Evolutionary conservation across 805 yeast genomes (phyloP), one percentile per base, ranked within the genome.

Genomic region (Kazachstania viticola): DNA sequence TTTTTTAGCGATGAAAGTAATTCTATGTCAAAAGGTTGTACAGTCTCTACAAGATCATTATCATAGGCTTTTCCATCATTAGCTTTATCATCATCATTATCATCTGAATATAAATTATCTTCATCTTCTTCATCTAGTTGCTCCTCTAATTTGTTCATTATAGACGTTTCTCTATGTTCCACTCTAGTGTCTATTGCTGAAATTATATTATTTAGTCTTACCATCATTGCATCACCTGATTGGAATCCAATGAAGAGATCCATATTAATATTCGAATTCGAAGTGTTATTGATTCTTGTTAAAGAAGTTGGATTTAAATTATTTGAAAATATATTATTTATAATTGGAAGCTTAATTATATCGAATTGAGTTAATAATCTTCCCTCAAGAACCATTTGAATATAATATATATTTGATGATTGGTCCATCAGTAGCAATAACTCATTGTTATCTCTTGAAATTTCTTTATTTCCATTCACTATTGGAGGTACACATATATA

Each of bases 161-260:
- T 65, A 32, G 69, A 73, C 13, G 69, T 73, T 21, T 68, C 75
- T 13, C 61, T 68, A 22, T 61, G 62, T 15, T 60, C 64, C 13
- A 52, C 55, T n/a, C 49, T 49, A 6, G 56, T 45, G 9, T 47
- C 54, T 16, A 44, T 40, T 5, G 53, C 49, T 5, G 49, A 45
- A 24, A 38, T 45, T 31, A 54, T 35, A 28, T 50, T 51, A 33
- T 45, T 56, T 42, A 45, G 36, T 43, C 54, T 53, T 13, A 61
- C 41, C 8, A 82, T 55, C 4, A 67, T 53, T 11, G 78, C 65
- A 46, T 79, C 73, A 11, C 80, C 75, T 13, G 76, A 71, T 21
- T 61, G 60, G 37, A 74, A 71, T 4, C 80, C 74, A 19, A 80
- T 56, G 41, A 82, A 80, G 5, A 79, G 43, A 52, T 51, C 19